phyloP scores from a whole-genome alignment of 2,329 filamentous ascomycete genomes.

The Penicillium sp. region DNA sequence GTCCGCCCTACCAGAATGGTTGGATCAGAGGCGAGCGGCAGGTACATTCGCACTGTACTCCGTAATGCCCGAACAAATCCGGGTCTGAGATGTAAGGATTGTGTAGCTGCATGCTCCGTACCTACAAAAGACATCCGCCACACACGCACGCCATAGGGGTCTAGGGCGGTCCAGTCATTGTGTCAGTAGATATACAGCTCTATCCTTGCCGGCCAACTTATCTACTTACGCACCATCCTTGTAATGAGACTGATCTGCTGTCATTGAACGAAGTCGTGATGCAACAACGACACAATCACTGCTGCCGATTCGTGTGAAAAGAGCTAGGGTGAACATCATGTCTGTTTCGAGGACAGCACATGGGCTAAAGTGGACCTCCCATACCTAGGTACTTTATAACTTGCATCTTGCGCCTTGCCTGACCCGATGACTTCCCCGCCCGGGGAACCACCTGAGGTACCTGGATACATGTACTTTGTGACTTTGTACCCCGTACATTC shows the following conservation, averaged over 20 bases:
- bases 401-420: conserved; percentile 6
- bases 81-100: conserved; percentile 6
- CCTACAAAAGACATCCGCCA: neutral
- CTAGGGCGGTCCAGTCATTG: neutral
- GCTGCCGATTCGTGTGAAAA: neutral
- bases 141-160: neutral
- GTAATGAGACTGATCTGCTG: neutral
- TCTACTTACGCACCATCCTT: neutral
- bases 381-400: neutral
- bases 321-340: neutral
- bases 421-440: neutral
- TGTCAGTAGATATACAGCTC: conserved; percentile 2
- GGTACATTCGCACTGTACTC: conserved; percentile 3
- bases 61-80: neutral
- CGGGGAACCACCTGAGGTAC: neutral
- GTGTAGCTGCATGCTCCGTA: neutral
- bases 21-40: conserved; percentile 1
- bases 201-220: conserved; percentile 2
- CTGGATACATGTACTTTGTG: neutral
- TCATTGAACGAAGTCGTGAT: neutral
- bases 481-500: neutral
- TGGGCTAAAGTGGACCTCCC: neutral
- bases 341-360: neutral
- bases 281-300: neutral
- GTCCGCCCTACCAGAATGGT: neutral